Evolutionary conservation across 2,329 filamentous ascomycete genomes (phyloP).

Genomic region (Colletotrichum higginsianum): DNA sequence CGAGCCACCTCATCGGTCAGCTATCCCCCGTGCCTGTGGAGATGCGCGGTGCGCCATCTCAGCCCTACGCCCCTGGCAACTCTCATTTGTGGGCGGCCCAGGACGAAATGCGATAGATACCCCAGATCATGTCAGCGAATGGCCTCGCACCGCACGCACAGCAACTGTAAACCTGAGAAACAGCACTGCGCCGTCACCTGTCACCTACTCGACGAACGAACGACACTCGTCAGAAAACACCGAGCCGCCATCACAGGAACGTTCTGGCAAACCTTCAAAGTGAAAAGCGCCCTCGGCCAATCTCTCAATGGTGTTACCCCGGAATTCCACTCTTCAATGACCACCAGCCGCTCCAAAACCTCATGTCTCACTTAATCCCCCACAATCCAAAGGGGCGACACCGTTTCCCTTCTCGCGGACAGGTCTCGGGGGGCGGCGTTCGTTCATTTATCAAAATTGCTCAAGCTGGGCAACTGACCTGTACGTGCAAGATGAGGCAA

Average conservation of each 20-base stretch:
- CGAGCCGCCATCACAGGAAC: too few relatives aligned
- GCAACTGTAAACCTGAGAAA: background rate
- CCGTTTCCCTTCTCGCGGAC: background rate
- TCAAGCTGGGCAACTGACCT: background rate
- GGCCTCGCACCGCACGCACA: background rate
- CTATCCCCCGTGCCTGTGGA: slow-evolving; percentile 2
- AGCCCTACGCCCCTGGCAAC: slow-evolving; percentile 21
- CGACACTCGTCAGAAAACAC: too few relatives aligned
- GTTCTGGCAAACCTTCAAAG: too few relatives aligned
- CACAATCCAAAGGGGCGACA: slow-evolving; percentile 9
- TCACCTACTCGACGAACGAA: background rate
- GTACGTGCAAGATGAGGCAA: background rate
- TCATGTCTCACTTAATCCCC: slow-evolving; percentile 11
- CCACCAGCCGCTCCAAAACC: background rate
- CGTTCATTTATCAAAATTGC: background rate
- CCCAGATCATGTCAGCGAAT: background rate
- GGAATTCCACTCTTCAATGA: background rate
- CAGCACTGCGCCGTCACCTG: background rate
- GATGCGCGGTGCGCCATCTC: slow-evolving; percentile 19
- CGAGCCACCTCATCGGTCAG: background rate
- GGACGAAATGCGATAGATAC: background rate
- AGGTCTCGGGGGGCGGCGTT: slow-evolving; percentile 3
- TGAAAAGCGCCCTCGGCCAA: background rate
- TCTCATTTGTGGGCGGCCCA: background rate
- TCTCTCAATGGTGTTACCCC: background rate